A percentile compares a stretch with the other conserved stretches of the same genome.
Conservation (phyloP, 2,329 filamentous ascomycete genomes). For the Penicillium rolfsii region DNA sequence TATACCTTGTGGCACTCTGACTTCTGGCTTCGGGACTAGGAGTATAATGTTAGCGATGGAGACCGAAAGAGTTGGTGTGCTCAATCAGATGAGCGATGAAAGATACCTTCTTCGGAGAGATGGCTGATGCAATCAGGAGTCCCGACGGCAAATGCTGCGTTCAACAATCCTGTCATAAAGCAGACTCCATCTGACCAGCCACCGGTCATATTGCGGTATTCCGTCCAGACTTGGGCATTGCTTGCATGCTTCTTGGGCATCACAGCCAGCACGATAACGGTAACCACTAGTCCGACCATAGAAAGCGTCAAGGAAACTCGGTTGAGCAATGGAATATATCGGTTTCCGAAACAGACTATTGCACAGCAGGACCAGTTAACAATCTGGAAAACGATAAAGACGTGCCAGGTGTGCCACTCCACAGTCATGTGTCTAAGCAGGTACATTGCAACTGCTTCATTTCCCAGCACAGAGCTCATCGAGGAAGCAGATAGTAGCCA, state of each 20-base stretch:
- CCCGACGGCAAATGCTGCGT: conserved; percentile 69
- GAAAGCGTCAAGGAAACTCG: conserved; percentile 58
- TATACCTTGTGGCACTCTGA: conserved; percentile 51
- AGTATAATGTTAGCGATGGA: not conserved
- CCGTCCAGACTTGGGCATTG: conserved; percentile 33
- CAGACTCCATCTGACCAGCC: conserved; percentile 39
- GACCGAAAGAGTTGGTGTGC: not conserved
- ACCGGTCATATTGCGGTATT: conserved; percentile 36
- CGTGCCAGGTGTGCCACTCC: conserved; percentile 37
- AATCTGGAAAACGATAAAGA: conserved; percentile 45
- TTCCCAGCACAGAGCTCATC: conserved; percentile 38
- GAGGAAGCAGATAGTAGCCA: conserved; percentile 39
- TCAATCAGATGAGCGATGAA: not conserved
- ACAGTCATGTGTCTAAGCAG: conserved; percentile 28
- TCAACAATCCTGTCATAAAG: conserved; percentile 64
- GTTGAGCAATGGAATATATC: conserved; percentile 53
- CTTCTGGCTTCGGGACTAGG: conserved; percentile 33
- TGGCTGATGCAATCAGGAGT: conserved; percentile 66
- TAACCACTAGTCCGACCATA: conserved; percentile 52
- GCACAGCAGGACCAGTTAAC: conserved; percentile 56
- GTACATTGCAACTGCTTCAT: conserved; percentile 39
- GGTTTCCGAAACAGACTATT: conserved; percentile 59
- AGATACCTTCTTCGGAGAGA: conserved; percentile 58
- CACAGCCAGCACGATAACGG: conserved; percentile 52
- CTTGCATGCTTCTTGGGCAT: conserved; percentile 50